A percentile compares a stretch with the other conserved stretches of the same genome.
Conservation (phyloP, 805 yeast genomes). For the Wickerhamia fluorescens region DNA sequence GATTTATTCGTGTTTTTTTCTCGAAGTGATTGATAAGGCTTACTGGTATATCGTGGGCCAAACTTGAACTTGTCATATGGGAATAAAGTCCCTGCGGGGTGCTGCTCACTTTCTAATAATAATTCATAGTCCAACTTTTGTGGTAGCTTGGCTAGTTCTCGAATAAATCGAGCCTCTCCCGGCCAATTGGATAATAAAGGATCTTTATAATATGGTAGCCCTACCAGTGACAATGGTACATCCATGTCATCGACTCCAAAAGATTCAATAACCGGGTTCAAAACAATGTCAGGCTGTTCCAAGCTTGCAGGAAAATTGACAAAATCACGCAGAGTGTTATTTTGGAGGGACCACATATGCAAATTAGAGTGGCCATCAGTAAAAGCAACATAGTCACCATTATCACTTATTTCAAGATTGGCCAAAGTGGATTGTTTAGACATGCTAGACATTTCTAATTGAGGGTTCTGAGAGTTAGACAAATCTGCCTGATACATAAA, state of each 20-base stretch:
- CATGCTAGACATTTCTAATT: constrained; percentile 3
- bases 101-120: constrained; percentile 16
- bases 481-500: constrained; percentile 62
- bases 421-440: constrained; percentile 26
- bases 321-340: constrained; percentile 23
- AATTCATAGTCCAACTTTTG: constrained; percentile 44
- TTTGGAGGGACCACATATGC: constrained; percentile 59
- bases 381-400: constrained; percentile 74
- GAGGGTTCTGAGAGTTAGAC: constrained; percentile 5
- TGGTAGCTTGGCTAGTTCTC: constrained; percentile 55
- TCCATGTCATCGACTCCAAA: constrained; percentile 29
- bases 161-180: constrained; percentile 49
- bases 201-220: constrained; percentile 81
- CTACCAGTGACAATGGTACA: constrained; percentile 61
- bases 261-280: constrained; percentile 19
- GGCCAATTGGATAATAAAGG: constrained; percentile 80
- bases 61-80: constrained; percentile 49
- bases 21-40: constrained; percentile 34
- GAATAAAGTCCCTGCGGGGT: constrained; percentile 6
- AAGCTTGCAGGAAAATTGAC: constrained; percentile 33
- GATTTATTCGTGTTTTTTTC: constrained; percentile 10
- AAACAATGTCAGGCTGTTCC: constrained; percentile 47
- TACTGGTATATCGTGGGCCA: constrained; percentile 48
- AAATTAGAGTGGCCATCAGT: constrained; percentile 56
- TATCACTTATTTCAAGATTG: constrained; percentile 48